Conservation (phyloP, 1,284 basidiomycete species). For the Caloboletus firmus region DNA sequence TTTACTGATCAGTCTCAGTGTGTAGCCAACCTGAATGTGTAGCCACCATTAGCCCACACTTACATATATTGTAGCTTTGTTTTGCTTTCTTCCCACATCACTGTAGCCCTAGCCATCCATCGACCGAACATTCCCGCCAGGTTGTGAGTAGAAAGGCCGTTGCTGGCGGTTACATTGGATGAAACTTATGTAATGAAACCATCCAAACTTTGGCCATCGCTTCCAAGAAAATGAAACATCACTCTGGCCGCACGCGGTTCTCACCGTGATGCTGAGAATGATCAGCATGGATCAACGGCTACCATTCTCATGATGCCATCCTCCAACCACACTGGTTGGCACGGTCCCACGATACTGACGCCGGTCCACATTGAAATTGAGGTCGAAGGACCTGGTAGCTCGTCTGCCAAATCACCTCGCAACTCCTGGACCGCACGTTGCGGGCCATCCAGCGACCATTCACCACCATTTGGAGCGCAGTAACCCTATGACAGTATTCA, state of each 20-base stretch:
- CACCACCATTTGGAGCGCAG: not conserved
- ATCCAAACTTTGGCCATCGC: not conserved
- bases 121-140: conserved; percentile 3
- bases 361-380: conserved; percentile 1
- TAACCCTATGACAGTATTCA: not conserved
- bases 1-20: conserved; percentile 13
- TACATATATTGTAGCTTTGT: conserved; percentile 26
- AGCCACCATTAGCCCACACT: conserved; percentile 18
- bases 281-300: not conserved
- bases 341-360: not conserved
- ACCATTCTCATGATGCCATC: not conserved
- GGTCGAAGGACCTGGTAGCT: not conserved
- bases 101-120: conserved; percentile 26
- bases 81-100: conserved; percentile 2
- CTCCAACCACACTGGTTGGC: conserved; percentile 17
- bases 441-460: not conserved
- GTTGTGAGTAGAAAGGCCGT: not conserved
- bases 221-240: not conserved
- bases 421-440: not conserved
- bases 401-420: not conserved
- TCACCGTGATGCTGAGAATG: not conserved
- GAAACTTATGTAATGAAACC: conserved; percentile 1
- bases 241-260: conserved; percentile 5
- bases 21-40: conserved; percentile 31
- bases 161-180: no score